Base-by-base conservation (phyloP, 2,329 filamentous ascomycete species). In the Ilyonectria mors-panacis region DNA sequence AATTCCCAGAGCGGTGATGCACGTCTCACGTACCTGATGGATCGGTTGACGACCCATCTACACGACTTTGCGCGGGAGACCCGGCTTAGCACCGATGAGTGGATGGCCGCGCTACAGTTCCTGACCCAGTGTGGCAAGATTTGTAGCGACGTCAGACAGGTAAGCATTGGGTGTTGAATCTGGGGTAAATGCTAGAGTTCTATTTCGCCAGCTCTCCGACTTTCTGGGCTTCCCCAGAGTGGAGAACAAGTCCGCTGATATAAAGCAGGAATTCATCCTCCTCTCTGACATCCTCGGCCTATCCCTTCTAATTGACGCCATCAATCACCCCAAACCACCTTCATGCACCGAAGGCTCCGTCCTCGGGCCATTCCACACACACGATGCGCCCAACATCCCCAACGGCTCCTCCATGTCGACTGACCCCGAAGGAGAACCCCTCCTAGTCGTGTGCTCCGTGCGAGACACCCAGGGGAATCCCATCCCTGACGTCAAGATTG, bases 11-110 rank as follows among this genome's bases (percentile, higher is more conserved):
- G 88, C 75, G 76, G 83, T 4, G 85, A 93, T 73, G 80, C 85
- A 6, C 86, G 92, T 26, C 80, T 92, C 62, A 90, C 87, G 70
- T 94, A 92, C 77, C 79, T 95, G 45, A 85, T 94, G 70, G 89
- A 93, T 73, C 84, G 90, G 13, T 85, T 94, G 3, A 90, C 94
- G 42, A 87, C 87, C 4, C 92, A 94, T 78, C 81, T 94, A 0
- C 92, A 94, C 79, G 92, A 93, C 79, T 94, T 94, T 77, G 91
- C 91, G 3, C 85, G 92, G 48, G 92, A 94, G 78, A 94, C 92
- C 3, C 83, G 92, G 39, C 85, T 94, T 39, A 92, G 88, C 74
- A 92, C 89, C 4, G 81, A 86, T 4, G 92, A 94, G 82, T 94
- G 92, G 92, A 91, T 91, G 87, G 82, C 86, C 0, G 91, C 89